Evolutionary conservation across 495 filamentous ascomycete genomes (phyloP), one percentile per base, ranked within the genome.

Genomic region (Trichoderma reesei): DNA sequence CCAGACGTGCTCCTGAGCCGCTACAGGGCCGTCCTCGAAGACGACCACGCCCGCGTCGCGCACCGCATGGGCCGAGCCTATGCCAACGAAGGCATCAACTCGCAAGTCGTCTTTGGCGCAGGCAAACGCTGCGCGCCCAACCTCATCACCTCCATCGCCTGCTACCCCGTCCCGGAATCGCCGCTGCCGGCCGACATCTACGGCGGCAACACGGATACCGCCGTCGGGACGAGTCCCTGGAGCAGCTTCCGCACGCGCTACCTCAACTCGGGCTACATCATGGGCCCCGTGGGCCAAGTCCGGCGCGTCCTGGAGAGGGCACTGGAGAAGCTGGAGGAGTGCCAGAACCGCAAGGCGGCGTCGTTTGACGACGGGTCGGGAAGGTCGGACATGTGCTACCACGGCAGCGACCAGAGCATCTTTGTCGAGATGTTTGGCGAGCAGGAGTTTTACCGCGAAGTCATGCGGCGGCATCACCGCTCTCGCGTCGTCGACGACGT

Each of bases 341-440:
- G 64, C 10, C 33, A 65, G 31, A 62, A 42, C 3, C 41, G 38
- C 14, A 20, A 51, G 6, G 48, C 16, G 1, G 46, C 34, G 6
- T 46, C 36, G 10, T 38, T 54, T 39, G 46, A 59, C 7, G 51
- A 56, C 26, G 51, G 26, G 26, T 13, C 51, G 26, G 51, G 51
- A 16, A 26, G 1, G 16, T 56, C 51, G 8, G 51, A 56, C 34
- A 5, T 34, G 20, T 56, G 51, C 26, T 56, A 56, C 11, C 51
- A 34, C 5, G 51, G 51, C 9, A 61, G 51, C 13, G 80, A 84
- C 65, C 76, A 83, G 70, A 69, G 77, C 63, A 76, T 81, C 13
- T 75, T 85, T 61, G 82, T 79, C 20, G 76, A 82, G 63, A 80
- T 86, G 63, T 84, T 79, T 61, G 84, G 83, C 60, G 77, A 81